Conservation (phyloP, 2,329 filamentous ascomycete species). For the Colletotrichum siamense region DNA sequence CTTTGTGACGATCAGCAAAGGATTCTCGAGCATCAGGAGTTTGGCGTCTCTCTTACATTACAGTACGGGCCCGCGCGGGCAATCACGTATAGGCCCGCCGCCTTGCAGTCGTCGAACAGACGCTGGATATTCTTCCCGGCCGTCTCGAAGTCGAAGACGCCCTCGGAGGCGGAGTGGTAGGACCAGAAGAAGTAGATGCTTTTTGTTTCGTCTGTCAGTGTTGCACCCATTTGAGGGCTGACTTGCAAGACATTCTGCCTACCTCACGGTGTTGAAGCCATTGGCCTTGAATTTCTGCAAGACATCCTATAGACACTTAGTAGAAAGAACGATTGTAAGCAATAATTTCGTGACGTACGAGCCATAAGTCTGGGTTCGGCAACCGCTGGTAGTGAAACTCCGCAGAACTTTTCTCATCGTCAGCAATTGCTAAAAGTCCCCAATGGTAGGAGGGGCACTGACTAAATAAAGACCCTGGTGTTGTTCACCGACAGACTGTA, state of each 20-base stretch:
- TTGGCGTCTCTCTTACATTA: slow-evolving; percentile 51
- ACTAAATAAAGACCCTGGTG: slow-evolving; percentile 28
- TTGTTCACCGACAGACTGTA: slow-evolving; percentile 74
- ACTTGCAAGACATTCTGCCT: slow-evolving; percentile 33
- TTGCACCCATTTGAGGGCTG: neutral
- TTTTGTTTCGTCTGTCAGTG: neutral
- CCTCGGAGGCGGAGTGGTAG: slow-evolving; percentile 72
- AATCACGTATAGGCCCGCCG: slow-evolving; percentile 79
- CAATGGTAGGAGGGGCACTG: neutral
- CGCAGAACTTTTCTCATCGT: slow-evolving; percentile 70
- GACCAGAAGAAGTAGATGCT: slow-evolving; percentile 82
- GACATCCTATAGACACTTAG: slow-evolving; percentile 54
- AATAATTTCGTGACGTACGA: slow-evolving; percentile 42
- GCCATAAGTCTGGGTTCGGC: slow-evolving; percentile 54
- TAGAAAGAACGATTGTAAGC: neutral
- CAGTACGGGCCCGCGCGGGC: slow-evolving; percentile 77
- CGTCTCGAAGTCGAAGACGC: slow-evolving; percentile 71
- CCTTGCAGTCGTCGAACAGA: slow-evolving; percentile 76
- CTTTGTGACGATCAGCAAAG: neutral
- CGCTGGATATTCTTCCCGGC: slow-evolving; percentile 52
- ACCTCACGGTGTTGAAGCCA: slow-evolving; percentile 79
- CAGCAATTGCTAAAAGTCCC: slow-evolving; percentile 55
- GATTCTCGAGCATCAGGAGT: neutral
- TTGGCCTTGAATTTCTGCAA: slow-evolving; percentile 85
- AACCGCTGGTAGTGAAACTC: slow-evolving; percentile 73